Evolutionary conservation across 2,329 filamentous ascomycete genomes (phyloP).

Genomic region (Aspergillus novoparasiticus): DNA sequence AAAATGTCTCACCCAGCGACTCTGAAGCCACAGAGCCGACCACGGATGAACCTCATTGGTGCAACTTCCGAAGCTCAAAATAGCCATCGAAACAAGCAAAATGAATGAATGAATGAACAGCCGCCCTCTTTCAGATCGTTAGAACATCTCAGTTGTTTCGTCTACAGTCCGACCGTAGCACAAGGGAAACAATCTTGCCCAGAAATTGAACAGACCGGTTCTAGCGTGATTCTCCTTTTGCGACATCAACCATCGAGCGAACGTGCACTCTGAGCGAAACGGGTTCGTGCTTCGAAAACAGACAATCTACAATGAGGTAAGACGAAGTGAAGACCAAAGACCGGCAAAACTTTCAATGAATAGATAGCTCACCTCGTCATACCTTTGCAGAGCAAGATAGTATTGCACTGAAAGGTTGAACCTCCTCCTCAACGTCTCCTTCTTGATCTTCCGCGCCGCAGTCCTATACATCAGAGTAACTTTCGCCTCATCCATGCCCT

Average conservation of each 20-base stretch:
- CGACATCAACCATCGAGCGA: constrained; percentile 36
- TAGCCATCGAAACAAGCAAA: background rate
- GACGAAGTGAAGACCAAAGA: constrained; percentile 8
- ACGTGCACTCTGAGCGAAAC: constrained; percentile 30
- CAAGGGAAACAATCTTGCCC: constrained; percentile 35
- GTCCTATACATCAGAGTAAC: constrained; percentile 28
- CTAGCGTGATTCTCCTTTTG: constrained; percentile 22
- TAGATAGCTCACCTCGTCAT: constrained; percentile 29
- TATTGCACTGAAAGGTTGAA: constrained; percentile 31
- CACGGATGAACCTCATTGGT: constrained; percentile 1
- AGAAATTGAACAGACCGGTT: constrained; percentile 31
- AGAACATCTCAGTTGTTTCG: constrained; percentile 30
- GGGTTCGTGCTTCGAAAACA: constrained; percentile 34
- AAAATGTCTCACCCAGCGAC: background rate
- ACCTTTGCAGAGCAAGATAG: constrained; percentile 30
- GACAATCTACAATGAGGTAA: constrained; percentile 26
- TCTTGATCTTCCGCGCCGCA: constrained; percentile 29
- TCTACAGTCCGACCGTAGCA: constrained; percentile 36
- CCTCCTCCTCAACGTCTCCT: constrained; percentile 22
- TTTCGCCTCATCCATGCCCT: constrained; percentile 19
- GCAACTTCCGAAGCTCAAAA: background rate
- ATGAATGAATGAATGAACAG: background rate
- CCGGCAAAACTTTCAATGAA: background rate
- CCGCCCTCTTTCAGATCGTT: background rate
- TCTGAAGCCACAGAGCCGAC: background rate